Percentiles rank a stretch among this genome's conserved stretches.
phyloP scores from a whole-genome alignment of 441 rosid species.

The Rhodomyrtus psidioides region DNA sequence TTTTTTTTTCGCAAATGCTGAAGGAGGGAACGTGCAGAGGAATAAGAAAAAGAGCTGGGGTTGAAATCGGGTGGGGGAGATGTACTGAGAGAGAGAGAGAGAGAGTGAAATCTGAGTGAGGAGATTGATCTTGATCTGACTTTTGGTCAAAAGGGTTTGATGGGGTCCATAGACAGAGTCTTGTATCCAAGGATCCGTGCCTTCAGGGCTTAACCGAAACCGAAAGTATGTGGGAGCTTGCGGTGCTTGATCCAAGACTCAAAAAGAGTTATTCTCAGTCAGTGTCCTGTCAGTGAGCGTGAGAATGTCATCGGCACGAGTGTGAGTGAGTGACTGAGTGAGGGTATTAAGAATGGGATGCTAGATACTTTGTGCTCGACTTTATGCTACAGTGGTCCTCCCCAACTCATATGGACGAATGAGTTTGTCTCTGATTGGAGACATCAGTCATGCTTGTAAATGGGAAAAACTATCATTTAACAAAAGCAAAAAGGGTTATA shows the following conservation, averaged over 20 bases:
- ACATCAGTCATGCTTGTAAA: not conserved
- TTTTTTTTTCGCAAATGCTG: not conserved
- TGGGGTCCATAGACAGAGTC: constrained; percentile 30
- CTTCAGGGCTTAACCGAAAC: not conserved
- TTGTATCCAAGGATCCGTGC: constrained; percentile 16
- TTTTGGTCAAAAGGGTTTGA: constrained; percentile 32
- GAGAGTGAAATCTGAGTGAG: not conserved
- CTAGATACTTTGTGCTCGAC: not conserved
- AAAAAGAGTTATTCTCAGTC: not conserved
- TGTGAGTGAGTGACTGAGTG: not conserved
- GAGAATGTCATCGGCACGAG: constrained; percentile 20
- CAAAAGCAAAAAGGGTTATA: not conserved
- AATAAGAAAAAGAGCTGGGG: not conserved
- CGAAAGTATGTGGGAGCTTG: not conserved
- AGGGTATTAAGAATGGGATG: not conserved
- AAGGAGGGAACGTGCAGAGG: constrained; percentile 24
- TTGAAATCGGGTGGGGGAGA: not conserved
- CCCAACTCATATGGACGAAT: not conserved
- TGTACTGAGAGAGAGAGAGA: not conserved
- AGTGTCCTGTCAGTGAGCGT: constrained; percentile 28
- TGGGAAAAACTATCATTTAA: not conserved
- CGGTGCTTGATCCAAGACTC: constrained; percentile 30
- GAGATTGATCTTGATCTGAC: constrained; percentile 21
- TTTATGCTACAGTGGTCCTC: not conserved
- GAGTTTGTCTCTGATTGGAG: not conserved